Evolutionary conservation across 768 basidiomycete species (phyloP).

Genomic region (Russula emetica): DNA sequence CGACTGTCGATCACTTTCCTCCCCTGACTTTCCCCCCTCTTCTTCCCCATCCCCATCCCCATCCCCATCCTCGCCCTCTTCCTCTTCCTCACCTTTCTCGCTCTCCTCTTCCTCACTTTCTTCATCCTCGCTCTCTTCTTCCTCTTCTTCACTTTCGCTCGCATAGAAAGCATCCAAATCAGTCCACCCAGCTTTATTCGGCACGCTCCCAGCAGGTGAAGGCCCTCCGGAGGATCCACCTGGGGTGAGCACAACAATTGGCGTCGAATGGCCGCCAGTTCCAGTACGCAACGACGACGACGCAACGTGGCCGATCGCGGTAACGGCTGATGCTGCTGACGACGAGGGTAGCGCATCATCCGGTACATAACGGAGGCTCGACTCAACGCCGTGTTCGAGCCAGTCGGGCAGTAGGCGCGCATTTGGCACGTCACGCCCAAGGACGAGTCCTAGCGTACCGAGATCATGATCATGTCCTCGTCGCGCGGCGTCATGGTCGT

Average conservation of each 20-base stretch:
- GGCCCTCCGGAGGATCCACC: constrained; percentile 35
- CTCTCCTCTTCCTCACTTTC: constrained; percentile 30
- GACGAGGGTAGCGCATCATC: constrained; percentile 41
- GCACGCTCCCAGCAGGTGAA: constrained; percentile 35
- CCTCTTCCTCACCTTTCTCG: constrained; percentile 38
- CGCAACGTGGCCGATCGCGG: constrained; percentile 41
- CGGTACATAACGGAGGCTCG: constrained; percentile 63
- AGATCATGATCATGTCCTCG: constrained; percentile 38
- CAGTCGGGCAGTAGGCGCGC: constrained; percentile 72
- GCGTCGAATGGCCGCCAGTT: constrained; percentile 36
- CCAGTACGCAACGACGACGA: constrained; percentile 28
- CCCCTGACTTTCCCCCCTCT: constrained; percentile 14
- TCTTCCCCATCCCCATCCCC: constrained; percentile 17
- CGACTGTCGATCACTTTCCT: constrained; percentile 33
- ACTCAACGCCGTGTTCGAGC: constrained; percentile 81
- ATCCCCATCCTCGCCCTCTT: constrained; percentile 25
- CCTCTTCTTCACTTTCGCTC: constrained; percentile 36
- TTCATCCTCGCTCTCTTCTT: constrained; percentile 29
- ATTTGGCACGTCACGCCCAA: constrained; percentile 48
- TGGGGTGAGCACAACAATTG: constrained; percentile 52
- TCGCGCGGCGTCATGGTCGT: not conserved
- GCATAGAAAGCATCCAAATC: constrained; percentile 75
- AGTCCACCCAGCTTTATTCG: constrained; percentile 43
- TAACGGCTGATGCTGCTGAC: constrained; percentile 35
- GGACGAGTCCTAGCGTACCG: constrained; percentile 64